Evolutionary conservation across 176 grass and related monocot genomes (phyloP).

Genomic region (Microstegium vimineum): DNA sequence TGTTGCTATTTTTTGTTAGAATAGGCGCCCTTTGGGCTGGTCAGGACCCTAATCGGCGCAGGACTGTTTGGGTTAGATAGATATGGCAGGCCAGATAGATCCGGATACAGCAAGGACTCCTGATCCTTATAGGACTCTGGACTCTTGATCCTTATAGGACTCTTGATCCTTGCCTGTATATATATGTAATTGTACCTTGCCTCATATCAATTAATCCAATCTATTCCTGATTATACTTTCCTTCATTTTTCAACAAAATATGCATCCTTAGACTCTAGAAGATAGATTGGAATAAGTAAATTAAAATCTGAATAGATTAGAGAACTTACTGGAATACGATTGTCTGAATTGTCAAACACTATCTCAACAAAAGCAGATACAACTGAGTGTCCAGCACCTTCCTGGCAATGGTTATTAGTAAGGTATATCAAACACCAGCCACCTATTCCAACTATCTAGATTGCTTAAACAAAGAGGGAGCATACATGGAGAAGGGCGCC

Average conservation of each 20-base stretch:
- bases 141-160: too few species aligned
- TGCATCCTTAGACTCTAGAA: slow-evolving; percentile 13
- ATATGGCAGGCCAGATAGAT: too few species aligned
- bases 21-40: too few species aligned
- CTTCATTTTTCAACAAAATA: slow-evolving; percentile 20
- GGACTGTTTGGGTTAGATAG: too few species aligned
- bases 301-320: background rate
- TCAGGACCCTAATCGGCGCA: too few species aligned
- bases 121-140: too few species aligned
- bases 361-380: slow-evolving; percentile 99
- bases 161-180: too few species aligned
- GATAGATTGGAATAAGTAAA: slow-evolving; percentile 9
- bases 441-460: slow-evolving; percentile 22
- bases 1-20: slow-evolving; percentile 12
- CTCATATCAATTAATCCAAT: too few species aligned
- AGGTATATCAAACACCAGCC: slow-evolving; percentile 22
- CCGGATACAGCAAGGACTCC: too few species aligned
- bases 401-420: slow-evolving; percentile 52
- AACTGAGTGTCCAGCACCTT: slow-evolving; percentile 97
- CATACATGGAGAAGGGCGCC: slow-evolving; percentile 93
- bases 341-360: slow-evolving; percentile 95
- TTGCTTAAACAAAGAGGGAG: slow-evolving; percentile 33
- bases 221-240: too few species aligned
- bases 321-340: slow-evolving; percentile 92
- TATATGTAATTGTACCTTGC: too few species aligned